Evolutionary conservation across 2,329 filamentous ascomycete genomes (phyloP).

Genomic region (Proliferodiscus dingleyae): DNA sequence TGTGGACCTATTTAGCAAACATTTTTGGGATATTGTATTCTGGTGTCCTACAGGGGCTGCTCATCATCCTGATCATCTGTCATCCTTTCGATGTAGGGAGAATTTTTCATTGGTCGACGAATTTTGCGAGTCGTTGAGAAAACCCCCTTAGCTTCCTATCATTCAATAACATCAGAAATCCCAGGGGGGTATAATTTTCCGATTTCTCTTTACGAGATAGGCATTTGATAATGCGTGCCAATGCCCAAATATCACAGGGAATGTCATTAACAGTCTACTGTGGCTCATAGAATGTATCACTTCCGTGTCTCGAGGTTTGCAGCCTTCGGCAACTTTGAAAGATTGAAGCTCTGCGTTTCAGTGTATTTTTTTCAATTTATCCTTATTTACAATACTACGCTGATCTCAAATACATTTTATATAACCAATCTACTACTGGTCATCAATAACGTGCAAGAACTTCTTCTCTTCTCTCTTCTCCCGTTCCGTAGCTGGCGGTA

Average conservation of each 20-base stretch:
- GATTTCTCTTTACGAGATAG: too few species aligned
- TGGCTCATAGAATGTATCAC: too few species aligned
- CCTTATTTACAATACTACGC: slow-evolving; percentile 35
- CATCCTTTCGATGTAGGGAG: slow-evolving; percentile 5
- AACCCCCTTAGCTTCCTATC: too few species aligned
- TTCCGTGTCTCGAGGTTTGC: too few species aligned
- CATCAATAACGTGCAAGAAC: slow-evolving; percentile 89
- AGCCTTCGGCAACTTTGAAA: too few species aligned
- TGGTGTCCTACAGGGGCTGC: slow-evolving; percentile 7
- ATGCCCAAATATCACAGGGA: too few species aligned
- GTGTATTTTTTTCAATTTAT: slow-evolving; percentile 13
- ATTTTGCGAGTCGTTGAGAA: slow-evolving; percentile 2
- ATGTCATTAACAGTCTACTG: too few species aligned
- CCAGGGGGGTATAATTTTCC: too few species aligned
- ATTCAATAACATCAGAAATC: too few species aligned
- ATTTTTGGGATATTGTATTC: background rate
- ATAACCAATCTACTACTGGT: slow-evolving; percentile 54
- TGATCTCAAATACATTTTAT: slow-evolving; percentile 10
- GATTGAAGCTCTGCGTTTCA: too few species aligned
- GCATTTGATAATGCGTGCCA: too few species aligned
- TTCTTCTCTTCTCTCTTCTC: slow-evolving; percentile 95
- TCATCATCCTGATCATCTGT: slow-evolving; percentile 6
- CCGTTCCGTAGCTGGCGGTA: slow-evolving; percentile 89
- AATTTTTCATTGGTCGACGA: slow-evolving; percentile 1
- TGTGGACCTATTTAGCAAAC: slow-evolving; percentile 27